Evolutionary conservation across 2,329 filamentous ascomycete species (phyloP).

Genomic region (Thielaviopsis cerberus): DNA sequence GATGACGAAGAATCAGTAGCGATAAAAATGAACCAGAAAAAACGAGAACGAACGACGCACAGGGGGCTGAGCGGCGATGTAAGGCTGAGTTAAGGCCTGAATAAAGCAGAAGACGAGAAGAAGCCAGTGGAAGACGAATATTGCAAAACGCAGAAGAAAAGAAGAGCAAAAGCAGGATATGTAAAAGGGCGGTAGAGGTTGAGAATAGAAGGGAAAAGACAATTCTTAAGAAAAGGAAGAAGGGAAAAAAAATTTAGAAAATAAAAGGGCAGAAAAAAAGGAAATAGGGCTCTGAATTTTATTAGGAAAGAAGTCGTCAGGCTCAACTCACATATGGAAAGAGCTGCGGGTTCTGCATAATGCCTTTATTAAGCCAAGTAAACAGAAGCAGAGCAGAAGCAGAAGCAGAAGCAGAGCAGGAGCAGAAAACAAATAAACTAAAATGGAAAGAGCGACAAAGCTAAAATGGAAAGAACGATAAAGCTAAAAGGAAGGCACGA

Average conservation of each 20-base stretch:
- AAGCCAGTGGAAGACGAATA: not conserved
- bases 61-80: not conserved
- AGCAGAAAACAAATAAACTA: not conserved
- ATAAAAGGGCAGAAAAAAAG: not conserved
- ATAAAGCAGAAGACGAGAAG: not conserved
- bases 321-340: not conserved
- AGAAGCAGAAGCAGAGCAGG: no score
- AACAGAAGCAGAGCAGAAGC: no score
- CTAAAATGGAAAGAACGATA: not conserved
- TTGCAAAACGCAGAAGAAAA: not conserved
- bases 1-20: not conserved
- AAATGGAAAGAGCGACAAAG: not conserved
- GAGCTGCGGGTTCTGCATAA: no score
- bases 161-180: no score
- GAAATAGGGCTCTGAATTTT: not conserved
- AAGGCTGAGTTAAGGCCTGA: not conserved
- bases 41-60: not conserved
- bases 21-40: not conserved
- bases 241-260: not conserved
- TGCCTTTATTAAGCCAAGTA: not conserved
- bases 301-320: not conserved
- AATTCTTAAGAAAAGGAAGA: not conserved
- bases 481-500: not conserved
- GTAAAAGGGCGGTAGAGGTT: no score
- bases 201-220: not conserved